A percentile compares a stretch with the other conserved stretches of the same genome.
Conservation (phyloP, 441 rosid genomes). For the Pelargonium myrrhifolium region DNA sequence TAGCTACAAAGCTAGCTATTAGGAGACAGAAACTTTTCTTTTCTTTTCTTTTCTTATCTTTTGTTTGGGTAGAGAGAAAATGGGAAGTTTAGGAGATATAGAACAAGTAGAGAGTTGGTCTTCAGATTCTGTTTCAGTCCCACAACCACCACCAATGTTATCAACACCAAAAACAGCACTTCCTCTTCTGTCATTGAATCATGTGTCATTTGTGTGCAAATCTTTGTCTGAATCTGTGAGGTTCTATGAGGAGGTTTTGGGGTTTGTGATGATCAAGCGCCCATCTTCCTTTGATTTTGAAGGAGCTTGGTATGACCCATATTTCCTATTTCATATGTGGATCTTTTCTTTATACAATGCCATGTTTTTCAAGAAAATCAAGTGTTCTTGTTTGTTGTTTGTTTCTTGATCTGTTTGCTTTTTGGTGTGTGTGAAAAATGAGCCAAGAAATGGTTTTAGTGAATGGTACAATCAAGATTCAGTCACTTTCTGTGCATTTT, state of each 20-base stretch:
- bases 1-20: neutral
- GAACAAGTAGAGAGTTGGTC: neutral
- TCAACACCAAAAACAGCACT: neutral
- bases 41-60: too few species aligned
- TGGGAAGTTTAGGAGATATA: neutral
- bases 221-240: slow-evolving; percentile 9
- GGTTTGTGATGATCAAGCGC: slow-evolving; percentile 19
- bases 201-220: slow-evolving; percentile 16
- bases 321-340: too few species aligned
- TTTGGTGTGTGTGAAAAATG: neutral
- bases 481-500: neutral
- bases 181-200: slow-evolving; percentile 16
- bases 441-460: neutral
- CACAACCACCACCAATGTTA: neutral
- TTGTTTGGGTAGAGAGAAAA: neutral
- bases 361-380: neutral
- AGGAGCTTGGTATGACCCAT: slow-evolving; percentile 25
- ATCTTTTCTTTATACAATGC: too few species aligned
- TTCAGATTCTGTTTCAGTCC: neutral
- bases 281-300: slow-evolving; percentile 20
- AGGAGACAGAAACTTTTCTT: neutral
- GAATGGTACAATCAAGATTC: neutral
- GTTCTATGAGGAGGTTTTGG: slow-evolving; percentile 21
- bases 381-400: neutral
- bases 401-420: neutral